A percentile compares a stretch with the other conserved stretches of the same genome.
These are phyloP conservation scores for Cyberlindnera xishuangbannaensis DNA, from an alignment of 805 yeast species.

Conservation along the genomic window DNA sequence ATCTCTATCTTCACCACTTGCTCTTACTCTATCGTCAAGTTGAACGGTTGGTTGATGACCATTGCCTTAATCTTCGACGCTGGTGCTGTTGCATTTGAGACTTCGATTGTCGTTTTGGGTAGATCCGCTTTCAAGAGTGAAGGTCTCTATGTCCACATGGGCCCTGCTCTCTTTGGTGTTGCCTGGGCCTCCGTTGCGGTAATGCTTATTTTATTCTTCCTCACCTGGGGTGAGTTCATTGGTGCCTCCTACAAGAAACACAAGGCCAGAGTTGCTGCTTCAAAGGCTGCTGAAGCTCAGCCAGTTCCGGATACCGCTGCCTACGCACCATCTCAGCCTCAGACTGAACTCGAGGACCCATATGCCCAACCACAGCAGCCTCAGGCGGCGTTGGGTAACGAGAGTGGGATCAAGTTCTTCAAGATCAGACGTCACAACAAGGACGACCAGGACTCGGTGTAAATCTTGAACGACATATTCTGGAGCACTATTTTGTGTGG, in stretches of 20 bases:
- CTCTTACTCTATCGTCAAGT: conserved; percentile 48
- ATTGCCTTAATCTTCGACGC: conserved; percentile 49
- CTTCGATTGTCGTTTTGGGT: conserved; percentile 76
- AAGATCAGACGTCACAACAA: conserved; percentile 56
- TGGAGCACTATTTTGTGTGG: too few species aligned
- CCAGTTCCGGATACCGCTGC: conserved; percentile 8
- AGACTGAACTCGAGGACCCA: conserved; percentile 19
- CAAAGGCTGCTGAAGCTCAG: conserved; percentile 18
- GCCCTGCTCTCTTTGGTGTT: conserved; percentile 54
- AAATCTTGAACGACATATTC: conserved; percentile 1
- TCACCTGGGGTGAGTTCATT: conserved; percentile 46
- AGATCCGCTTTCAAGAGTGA: conserved; percentile 56
- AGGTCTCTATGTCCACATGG: conserved; percentile 41
- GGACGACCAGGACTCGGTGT: conserved; percentile 35
- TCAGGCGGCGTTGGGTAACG: conserved; percentile 28
- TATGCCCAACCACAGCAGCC: conserved; percentile 20
- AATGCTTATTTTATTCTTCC: conserved; percentile 43
- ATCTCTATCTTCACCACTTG: conserved; percentile 50
- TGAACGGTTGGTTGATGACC: conserved; percentile 44
- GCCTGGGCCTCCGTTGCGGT: conserved; percentile 66
- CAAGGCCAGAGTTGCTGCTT: conserved; percentile 33
- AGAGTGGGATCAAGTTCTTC: conserved; percentile 70
- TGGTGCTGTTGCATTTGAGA: conserved; percentile 63
- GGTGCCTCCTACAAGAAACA: conserved; percentile 47
- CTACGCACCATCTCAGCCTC: conserved; percentile 15